Percentiles rank a stretch among this genome's conserved stretches.
Evolutionary conservation across 495 filamentous ascomycete species (phyloP).

Genomic region (Xylaria curta): DNA sequence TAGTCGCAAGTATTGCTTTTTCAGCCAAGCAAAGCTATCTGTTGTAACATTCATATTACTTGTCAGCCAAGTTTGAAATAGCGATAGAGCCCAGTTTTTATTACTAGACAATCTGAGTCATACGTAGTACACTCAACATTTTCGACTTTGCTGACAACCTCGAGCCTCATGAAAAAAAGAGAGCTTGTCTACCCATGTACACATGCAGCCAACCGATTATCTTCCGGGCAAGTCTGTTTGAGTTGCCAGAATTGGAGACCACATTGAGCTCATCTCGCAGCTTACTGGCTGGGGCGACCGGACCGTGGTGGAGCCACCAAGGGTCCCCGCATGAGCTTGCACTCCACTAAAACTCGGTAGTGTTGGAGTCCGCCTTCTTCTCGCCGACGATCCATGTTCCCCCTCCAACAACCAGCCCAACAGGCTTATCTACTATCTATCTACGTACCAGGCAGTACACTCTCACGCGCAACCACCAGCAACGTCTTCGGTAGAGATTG

Average conservation of each 20-base stretch:
- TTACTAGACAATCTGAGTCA: neutral
- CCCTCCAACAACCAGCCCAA: neutral
- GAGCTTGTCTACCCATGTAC: neutral
- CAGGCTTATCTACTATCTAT: neutral
- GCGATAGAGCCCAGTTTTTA: neutral
- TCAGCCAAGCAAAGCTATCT: neutral
- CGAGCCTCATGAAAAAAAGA: neutral
- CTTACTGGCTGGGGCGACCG: conserved; percentile 18
- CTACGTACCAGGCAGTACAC: neutral
- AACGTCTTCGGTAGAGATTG: neutral
- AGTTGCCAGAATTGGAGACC: conserved; percentile 14
- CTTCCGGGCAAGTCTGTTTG: no score
- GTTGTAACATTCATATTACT: neutral
- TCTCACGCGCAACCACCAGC: neutral
- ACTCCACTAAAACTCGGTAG: conserved; percentile 11
- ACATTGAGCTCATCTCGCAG: neutral
- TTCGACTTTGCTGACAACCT: neutral
- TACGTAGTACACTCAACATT: neutral
- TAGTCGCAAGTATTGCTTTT: conserved; percentile 3
- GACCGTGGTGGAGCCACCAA: conserved; percentile 7
- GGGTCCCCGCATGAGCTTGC: neutral
- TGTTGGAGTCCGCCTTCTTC: conserved; percentile 7
- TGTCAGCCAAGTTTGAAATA: neutral
- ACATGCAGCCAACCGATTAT: neutral
- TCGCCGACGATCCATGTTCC: conserved; percentile 4